phyloP scores from a whole-genome alignment of 2,329 filamentous ascomycete genomes.

The Hypocrella siamensis region DNA sequence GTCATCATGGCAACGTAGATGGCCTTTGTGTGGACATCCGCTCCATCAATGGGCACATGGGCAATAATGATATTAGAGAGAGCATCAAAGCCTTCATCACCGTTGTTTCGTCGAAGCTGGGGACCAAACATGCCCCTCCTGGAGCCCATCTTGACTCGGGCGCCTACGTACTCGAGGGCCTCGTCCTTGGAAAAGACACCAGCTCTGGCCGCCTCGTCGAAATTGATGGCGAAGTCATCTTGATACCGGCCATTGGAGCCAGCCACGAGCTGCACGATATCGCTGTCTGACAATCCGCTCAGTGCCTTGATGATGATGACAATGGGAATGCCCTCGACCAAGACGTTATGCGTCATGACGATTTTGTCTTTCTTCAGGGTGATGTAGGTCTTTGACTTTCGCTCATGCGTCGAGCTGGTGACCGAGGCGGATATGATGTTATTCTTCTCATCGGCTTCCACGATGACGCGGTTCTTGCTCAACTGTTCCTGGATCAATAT shows the following conservation, averaged over 20 bases:
- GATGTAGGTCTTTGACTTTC: constrained; percentile 96
- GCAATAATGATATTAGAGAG: constrained; percentile 87
- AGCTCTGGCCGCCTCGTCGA: constrained; percentile 75
- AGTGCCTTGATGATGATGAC: constrained; percentile 87
- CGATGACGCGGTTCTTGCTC: constrained; percentile 98
- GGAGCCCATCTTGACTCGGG: constrained; percentile 74
- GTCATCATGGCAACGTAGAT: constrained; percentile 96
- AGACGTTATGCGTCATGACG: constrained; percentile 78
- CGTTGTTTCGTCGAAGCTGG: constrained; percentile 56
- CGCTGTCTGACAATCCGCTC: constrained; percentile 84
- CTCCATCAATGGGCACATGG: constrained; percentile 77
- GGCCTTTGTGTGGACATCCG: constrained; percentile 94
- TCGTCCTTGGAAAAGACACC: constrained; percentile 88
- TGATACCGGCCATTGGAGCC: constrained; percentile 81
- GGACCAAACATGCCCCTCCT: constrained; percentile 39
- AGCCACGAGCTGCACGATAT: constrained; percentile 82
- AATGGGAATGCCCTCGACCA: constrained; percentile 88
- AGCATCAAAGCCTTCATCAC: constrained; percentile 85
- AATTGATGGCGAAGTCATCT: constrained; percentile 89
- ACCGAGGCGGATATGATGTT: constrained; percentile 89
- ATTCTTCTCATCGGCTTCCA: constrained; percentile 85
- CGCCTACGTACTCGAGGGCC: constrained; percentile 81
- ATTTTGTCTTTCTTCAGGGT: constrained; percentile 87
- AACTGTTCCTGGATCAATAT: constrained; percentile 96
- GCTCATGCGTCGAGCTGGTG: constrained; percentile 91